Conservation (phyloP, 768 basidiomycete genomes). For the Lentinula guzmanii region DNA sequence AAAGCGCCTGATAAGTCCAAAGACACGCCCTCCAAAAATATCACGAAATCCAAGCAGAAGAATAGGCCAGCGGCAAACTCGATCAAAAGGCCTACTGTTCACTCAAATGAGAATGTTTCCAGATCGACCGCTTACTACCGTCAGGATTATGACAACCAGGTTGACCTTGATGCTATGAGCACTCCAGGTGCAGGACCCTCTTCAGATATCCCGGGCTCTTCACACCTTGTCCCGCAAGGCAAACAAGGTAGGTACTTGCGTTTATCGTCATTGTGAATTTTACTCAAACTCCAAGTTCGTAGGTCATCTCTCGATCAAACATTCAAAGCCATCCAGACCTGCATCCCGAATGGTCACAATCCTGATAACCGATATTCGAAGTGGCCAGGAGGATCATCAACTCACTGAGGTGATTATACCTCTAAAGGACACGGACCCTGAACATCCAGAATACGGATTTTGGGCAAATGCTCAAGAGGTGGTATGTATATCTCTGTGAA, state of each 20-base stretch:
- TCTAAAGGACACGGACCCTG: conserved; percentile 35
- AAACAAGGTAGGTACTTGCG: background rate
- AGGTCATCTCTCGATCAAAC: background rate
- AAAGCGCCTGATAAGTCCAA: background rate
- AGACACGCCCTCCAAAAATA: background rate
- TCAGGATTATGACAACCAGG: conserved; percentile 24
- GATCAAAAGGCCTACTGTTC: background rate
- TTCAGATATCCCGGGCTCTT: background rate
- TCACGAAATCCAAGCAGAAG: background rate
- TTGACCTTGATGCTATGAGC: background rate
- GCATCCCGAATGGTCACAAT: conserved; percentile 46
- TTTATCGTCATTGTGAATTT: background rate
- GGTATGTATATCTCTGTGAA: conserved; percentile 21
- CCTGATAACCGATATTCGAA: conserved; percentile 59
- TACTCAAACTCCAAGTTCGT: background rate
- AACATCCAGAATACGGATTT: conserved; percentile 45
- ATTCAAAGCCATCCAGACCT: conserved; percentile 4
- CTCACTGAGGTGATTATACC: conserved; percentile 63
- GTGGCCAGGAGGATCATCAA: conserved; percentile 45
- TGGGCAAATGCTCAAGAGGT: conserved; percentile 71
- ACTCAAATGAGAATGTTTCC: background rate
- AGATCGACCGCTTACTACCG: conserved; percentile 19
- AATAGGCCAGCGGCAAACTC: background rate
- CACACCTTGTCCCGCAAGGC: background rate
- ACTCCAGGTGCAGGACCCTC: background rate